A percentile compares a stretch with the other conserved stretches of the same genome.
These are phyloP conservation scores for Candolleomyces efflorescens DNA, from an alignment of 768 basidiomycete species.

Conservation along the genomic window DNA sequence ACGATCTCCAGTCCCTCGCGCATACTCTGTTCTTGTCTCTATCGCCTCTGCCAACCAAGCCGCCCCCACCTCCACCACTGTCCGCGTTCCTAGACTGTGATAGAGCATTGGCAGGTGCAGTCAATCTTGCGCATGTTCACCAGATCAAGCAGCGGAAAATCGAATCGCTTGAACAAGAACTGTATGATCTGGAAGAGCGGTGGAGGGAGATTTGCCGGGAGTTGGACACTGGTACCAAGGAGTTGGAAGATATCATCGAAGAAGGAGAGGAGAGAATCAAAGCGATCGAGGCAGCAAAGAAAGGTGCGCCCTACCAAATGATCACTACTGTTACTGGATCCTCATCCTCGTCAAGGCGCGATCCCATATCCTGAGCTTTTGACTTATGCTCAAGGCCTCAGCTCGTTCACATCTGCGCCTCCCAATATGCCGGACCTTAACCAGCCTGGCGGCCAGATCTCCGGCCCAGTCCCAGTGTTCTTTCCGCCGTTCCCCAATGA, in stretches of 20 bases:
- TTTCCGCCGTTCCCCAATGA: constrained; percentile 91
- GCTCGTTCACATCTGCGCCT: constrained; percentile 84
- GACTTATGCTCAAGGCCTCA: constrained; percentile 80
- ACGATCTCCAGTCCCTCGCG: constrained; percentile 57
- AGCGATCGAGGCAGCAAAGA: constrained; percentile 68
- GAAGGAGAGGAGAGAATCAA: constrained; percentile 72
- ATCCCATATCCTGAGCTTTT: constrained; percentile 82
- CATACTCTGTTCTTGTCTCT: constrained; percentile 70
- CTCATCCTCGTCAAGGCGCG: constrained; percentile 41
- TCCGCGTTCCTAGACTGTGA: constrained; percentile 62
- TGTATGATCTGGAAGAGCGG: constrained; percentile 58
- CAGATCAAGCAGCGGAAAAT: constrained; percentile 75
- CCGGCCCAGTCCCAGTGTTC: constrained; percentile 48
- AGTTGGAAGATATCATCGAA: constrained; percentile 63
- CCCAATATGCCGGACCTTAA: constrained; percentile 80
- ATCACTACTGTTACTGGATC: neutral
- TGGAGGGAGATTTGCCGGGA: constrained; percentile 68
- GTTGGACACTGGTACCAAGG: constrained; percentile 61
- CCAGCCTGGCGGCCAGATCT: constrained; percentile 67
- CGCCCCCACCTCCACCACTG: constrained; percentile 57
- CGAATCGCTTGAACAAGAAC: constrained; percentile 66
- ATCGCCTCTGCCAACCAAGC: constrained; percentile 60
- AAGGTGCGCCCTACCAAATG: constrained; percentile 38
- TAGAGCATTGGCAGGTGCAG: constrained; percentile 56
- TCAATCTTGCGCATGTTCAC: constrained; percentile 63